Evolutionary conservation across 257 asterid species (phyloP).

Genomic region (Lycium barbarum): DNA sequence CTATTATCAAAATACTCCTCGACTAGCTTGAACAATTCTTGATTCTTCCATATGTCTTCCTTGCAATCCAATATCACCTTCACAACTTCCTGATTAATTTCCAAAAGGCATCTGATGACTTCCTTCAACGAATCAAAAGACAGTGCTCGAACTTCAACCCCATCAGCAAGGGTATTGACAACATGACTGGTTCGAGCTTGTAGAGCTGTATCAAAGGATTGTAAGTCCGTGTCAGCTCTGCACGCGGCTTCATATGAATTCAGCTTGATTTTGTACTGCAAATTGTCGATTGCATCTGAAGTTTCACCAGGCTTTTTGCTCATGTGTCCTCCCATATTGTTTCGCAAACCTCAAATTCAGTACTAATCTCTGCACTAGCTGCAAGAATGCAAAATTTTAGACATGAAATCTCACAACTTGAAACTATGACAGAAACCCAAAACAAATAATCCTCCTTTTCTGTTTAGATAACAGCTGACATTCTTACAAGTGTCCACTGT

Average conservation of each 20-base stretch:
- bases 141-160: slow-evolving; percentile 83
- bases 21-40: slow-evolving; percentile 78
- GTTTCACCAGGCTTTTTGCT: slow-evolving; percentile 83
- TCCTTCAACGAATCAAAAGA: slow-evolving; percentile 84
- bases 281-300: slow-evolving; percentile 58
- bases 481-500: background rate
- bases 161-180: slow-evolving; percentile 74
- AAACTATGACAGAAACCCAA: background rate
- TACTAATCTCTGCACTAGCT: slow-evolving; percentile 27
- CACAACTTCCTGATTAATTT: slow-evolving; percentile 90
- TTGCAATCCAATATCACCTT: slow-evolving; percentile 89
- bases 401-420: slow-evolving; percentile 18
- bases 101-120: slow-evolving; percentile 81
- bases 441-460: slow-evolving; percentile 12
- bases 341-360: slow-evolving; percentile 31
- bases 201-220: slow-evolving; percentile 67
- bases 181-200: slow-evolving; percentile 69
- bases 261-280: slow-evolving; percentile 60
- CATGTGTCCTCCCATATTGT: slow-evolving; percentile 79
- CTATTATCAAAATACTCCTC: slow-evolving; percentile 88
- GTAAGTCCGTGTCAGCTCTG: slow-evolving; percentile 66
- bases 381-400: slow-evolving; percentile 17
- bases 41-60: slow-evolving; percentile 90
- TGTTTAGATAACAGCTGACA: slow-evolving; percentile 16
- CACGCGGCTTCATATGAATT: slow-evolving; percentile 84